Base-by-base conservation (phyloP, 2,329 filamentous ascomycete genomes). In the Aspergillus sp. region DNA sequence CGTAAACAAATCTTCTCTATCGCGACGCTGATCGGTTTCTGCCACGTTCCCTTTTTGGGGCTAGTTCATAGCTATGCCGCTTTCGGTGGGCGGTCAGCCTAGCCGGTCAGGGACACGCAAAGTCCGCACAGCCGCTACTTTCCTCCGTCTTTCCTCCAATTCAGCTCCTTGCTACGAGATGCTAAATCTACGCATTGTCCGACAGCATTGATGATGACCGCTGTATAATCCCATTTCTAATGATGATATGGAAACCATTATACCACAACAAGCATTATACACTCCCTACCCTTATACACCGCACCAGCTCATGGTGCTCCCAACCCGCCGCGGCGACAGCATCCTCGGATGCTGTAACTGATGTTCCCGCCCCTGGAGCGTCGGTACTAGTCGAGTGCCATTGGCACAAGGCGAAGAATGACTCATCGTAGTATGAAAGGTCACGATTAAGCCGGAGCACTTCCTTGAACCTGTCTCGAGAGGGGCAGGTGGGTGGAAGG, bases 371-470 rank as follows among this genome's bases (percentile, higher is more conserved):
- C 80, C 73, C 81, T 90, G 86, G 86, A 80, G 78, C 82, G 82
- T 90, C 89, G 88, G 90, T 94, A 75, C 58, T 69, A 69, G 71
- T 74, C 69, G 65, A 88, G 79, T 80, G 81, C 81, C 85, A 88
- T 83, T 50, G 80, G 73, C 65, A 69, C 72, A 73, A 82, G 89
- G 90, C 91, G 87, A 79, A 95, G 82, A 95, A 73, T 71, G 83
- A 82, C 72, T 55, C 55, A 60, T 46, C 52, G 9, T 53, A 43
- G 48, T 51, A 55, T 55, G 56, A 51, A 63, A 67, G 88, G 90
- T 90, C 89, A 87, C 90, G 87, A 95, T 94, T 96, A 96, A 96
- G 92, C 92, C 91, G 92, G 92, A 95, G 91, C 89, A 84, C 83
- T 86, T 87, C 86, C 85, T 92, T 86, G 82, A 89, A 86, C 84